Evolutionary conservation across 2,329 filamentous ascomycete species (phyloP), one percentile per base, ranked within the genome.

Genomic region (Claviceps maximensis): DNA sequence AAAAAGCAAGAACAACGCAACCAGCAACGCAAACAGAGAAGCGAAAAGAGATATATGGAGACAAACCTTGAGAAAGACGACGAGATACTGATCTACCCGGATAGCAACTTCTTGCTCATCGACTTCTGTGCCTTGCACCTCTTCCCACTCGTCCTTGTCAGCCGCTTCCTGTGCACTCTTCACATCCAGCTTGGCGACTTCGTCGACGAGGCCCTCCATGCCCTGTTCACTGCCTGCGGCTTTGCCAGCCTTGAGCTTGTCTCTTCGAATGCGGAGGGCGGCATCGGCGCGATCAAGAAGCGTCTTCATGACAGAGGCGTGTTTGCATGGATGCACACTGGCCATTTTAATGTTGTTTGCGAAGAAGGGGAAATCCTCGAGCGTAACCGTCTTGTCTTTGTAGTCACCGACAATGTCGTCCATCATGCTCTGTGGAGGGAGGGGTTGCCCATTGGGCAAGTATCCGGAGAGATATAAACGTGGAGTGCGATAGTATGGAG

Each of bases 281-380:
- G 89, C 89, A 65, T 98, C 91, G 47, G 93, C 93, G 38, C 93
- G 88, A 69, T 97, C 93, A 41, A 98, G 84, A 4, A 98, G 80
- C 23, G 88, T 88, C 73, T 97, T 98, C 93, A 98, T 98, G 61
- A 98, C 93, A 29, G 86, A 86, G 10, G 93, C 93, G 67, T 98
- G 93, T 67, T 93, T 94, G 79, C 93, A 98, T 3, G 93, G 93
- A 65, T 98, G 93, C 15, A 98, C 87, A 33, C 86, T 93, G 36
- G 91, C 93, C 80, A 96, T 98, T 75, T 96, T 95, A 66, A 96
- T 82, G 61, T 83, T 84, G 64, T 87, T 85, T 58, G 88, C 86
- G 67, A 94, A 93, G 74, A 95, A 96, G 47, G 89, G 89, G 66
- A 98, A 98, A 69, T 96, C 89, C 67, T 98, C 93, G 55, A 97